Evolutionary conservation across 768 basidiomycete genomes (phyloP), one percentile per base, ranked within the genome.

Genomic region (Strobilomyces echinocephalus): DNA sequence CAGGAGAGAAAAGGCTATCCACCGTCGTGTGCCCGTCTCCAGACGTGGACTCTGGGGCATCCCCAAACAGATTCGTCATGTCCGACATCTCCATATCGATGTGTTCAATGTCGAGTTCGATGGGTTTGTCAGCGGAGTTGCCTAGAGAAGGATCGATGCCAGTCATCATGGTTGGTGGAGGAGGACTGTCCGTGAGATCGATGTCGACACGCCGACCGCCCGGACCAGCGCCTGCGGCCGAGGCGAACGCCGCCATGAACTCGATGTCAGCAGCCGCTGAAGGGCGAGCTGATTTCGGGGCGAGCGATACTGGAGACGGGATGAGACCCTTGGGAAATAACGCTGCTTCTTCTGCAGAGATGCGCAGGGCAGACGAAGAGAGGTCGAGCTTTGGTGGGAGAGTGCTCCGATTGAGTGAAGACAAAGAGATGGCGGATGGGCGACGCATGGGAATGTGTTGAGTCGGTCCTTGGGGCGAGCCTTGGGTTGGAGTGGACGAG

Each of bases 381-480:
- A 92, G 75, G 62, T 92, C 90, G n/a, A 91, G 80, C 60, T 90
- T 91, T 49, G 80, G 80, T 18, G 86, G 86, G 52, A 86, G 76
- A 5, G 78, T 71, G 2, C 84, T 86, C 24, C 89, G 79, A 41
- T 88, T 85, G 11, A 92, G 79, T 6, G 88, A 88, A 11, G 88
- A 90, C 35, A 91, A 76, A 4, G 88, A 90, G 38, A 92, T 87
- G 12, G 85, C 80, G 8, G 89, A 91, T 42, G 79, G 83, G 6
- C 90, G 82, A 40, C 87, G 80, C 34, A 74, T 73, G 42, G 73
- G 63, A 11, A 66, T 28, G 57, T 46, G 69, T 24, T 58, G 56
- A 56, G 60, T 59, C 21, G 59, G 69, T 43, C 66, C 68, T 28
- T 64, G 69, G 35, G 66, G 72, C 53, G 69, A 77, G 62, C 71